phyloP scores from a whole-genome alignment of 495 filamentous ascomycete genomes.

The Chaetomium cochliodes region DNA sequence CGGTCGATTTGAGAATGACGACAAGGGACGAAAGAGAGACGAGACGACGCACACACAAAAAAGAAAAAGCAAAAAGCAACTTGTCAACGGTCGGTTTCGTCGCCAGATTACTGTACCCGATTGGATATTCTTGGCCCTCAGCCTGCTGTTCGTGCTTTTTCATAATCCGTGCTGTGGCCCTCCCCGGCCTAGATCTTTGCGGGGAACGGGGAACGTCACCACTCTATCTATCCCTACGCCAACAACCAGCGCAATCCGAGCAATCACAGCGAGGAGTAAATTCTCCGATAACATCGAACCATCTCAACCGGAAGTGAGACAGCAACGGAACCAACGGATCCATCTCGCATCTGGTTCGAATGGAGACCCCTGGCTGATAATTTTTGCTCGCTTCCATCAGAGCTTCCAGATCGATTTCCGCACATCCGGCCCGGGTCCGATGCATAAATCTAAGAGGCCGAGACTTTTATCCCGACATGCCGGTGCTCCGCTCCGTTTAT shows the following conservation, averaged over 20 bases:
- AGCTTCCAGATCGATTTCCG: constrained; percentile 3
- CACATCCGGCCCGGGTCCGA: constrained; percentile 9
- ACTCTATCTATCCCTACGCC: not conserved
- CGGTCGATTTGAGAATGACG: not conserved
- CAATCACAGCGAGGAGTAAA: not conserved
- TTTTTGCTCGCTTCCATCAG: not conserved
- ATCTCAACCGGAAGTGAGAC: not conserved
- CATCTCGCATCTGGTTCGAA: not conserved
- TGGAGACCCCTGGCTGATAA: not conserved
- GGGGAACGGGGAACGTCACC: not conserved
- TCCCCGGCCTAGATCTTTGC: not conserved
- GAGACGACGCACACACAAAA: not conserved
- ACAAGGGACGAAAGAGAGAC: not conserved
- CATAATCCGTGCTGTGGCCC: too few species aligned
- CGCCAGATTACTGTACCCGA: too few species aligned
- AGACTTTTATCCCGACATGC: not conserved
- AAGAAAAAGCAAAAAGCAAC: too few species aligned
- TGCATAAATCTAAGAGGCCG: constrained; percentile 1
- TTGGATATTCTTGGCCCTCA: too few species aligned
- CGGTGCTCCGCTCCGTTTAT: constrained; percentile 22
- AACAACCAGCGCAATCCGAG: not conserved
- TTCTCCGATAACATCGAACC: constrained; percentile 7
- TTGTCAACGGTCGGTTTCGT: too few species aligned
- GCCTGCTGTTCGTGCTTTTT: too few species aligned
- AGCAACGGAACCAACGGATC: not conserved